Conservation (phyloP, 345 rosid species). For the Syzygium oleosum region DNA sequence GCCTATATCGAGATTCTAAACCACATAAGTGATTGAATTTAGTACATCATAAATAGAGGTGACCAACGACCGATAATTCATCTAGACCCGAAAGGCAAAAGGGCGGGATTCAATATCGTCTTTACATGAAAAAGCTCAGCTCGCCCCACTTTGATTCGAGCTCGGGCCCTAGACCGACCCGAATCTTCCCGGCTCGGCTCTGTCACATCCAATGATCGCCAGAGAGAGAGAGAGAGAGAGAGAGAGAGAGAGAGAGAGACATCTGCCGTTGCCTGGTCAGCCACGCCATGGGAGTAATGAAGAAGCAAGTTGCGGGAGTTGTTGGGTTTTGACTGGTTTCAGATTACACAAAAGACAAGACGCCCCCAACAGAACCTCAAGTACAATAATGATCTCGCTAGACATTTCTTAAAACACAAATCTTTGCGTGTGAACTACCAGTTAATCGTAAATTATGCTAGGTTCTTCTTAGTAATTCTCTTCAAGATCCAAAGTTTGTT, state of each 20-base stretch:
- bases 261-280: not conserved
- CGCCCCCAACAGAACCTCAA: not conserved
- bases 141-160: not conserved
- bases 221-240: not conserved
- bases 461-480: not conserved
- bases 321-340: not conserved
- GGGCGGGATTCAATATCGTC: fast-evolving
- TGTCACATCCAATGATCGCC: not conserved
- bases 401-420: not conserved
- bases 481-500: not conserved
- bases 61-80: not conserved
- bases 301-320: not conserved
- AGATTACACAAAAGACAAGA: not conserved
- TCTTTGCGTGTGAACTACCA: not conserved
- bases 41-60: not conserved
- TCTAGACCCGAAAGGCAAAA: not conserved
- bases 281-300: not conserved
- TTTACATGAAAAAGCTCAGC: not conserved
- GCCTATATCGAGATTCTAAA: not conserved
- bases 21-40: not conserved
- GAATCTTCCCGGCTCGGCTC: not conserved
- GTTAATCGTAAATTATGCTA: not conserved
- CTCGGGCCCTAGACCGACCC: not conserved
- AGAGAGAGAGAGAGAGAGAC: not conserved
- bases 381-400: not conserved